Evolutionary conservation across 169 alveolate genomes (phyloP).

Genomic region (Eimeria necatrix): DNA sequence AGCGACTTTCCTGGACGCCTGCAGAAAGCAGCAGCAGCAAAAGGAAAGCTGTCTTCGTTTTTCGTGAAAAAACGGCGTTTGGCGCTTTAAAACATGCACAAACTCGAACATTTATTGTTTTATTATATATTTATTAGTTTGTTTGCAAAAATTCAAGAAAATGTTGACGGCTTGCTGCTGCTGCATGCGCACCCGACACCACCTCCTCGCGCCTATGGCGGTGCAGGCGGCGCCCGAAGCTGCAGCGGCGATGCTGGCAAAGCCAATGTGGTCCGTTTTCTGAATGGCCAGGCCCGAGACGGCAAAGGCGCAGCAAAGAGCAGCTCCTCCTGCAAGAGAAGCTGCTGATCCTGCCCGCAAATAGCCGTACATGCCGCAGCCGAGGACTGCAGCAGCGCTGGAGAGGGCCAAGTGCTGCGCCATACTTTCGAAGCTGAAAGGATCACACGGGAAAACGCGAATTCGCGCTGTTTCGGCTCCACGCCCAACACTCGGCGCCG

Average conservation of each 20-base stretch:
- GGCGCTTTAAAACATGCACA: too few species aligned
- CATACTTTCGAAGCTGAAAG: neutral
- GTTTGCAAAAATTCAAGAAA: too few species aligned
- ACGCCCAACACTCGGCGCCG: too few species aligned
- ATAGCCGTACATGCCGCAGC: neutral
- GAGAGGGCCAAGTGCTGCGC: neutral
- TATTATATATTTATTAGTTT: too few species aligned
- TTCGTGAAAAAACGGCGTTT: too few species aligned
- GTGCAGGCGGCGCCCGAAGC: neutral
- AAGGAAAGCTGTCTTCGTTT: too few species aligned
- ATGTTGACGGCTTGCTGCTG: too few species aligned
- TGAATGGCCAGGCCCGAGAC: neutral
- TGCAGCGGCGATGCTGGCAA: neutral
- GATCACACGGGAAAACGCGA: neutral
- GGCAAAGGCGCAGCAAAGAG: neutral
- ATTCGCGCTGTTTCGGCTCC: too few species aligned
- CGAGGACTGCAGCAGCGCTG: neutral
- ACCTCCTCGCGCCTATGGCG: conserved; percentile 6
- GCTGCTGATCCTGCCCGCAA: neutral
- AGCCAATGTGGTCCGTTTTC: neutral
- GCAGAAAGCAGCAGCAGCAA: neutral
- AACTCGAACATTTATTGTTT: too few species aligned
- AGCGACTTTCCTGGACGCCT: neutral
- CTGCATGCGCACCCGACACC: neutral
- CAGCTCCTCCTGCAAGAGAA: neutral